phyloP scores from a whole-genome alignment of 768 basidiomycete genomes.

The Termitomyces sp. region DNA sequence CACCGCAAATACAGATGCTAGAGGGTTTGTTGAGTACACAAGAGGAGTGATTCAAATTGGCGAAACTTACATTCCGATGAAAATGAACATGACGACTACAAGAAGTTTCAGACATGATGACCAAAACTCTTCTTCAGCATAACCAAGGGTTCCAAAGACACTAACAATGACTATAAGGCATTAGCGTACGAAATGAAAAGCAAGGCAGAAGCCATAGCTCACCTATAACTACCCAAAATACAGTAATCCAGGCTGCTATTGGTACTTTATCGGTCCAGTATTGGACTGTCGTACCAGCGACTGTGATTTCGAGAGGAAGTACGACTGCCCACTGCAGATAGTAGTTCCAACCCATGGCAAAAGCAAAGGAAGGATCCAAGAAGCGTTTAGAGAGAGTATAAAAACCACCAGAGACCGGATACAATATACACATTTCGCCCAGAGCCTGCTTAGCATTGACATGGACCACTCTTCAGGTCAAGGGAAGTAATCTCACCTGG shows the following conservation, averaged over 20 bases:
- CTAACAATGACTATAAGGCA: constrained; percentile 30
- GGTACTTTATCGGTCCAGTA: constrained; percentile 40
- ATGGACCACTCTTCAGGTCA: neutral
- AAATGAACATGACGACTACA: constrained; percentile 43
- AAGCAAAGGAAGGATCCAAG: constrained; percentile 45
- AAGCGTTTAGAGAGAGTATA: constrained; percentile 45
- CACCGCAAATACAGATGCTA: constrained; percentile 40
- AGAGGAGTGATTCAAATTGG: neutral
- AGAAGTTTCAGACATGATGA: constrained; percentile 46
- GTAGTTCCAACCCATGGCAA: constrained; percentile 52
- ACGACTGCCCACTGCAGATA: constrained; percentile 44
- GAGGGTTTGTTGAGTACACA: neutral
- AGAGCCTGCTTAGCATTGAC: constrained; percentile 30
- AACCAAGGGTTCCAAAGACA: constrained; percentile 44
- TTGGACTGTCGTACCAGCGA: constrained; percentile 41
- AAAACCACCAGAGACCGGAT: constrained; percentile 48
- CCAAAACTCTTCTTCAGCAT: constrained; percentile 49
- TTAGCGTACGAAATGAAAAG: neutral
- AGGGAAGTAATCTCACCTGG: constrained; percentile 26
- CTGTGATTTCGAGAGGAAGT: constrained; percentile 43
- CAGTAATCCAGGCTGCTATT: constrained; percentile 42
- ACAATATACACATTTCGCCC: constrained; percentile 48
- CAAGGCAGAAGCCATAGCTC: neutral
- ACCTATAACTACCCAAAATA: constrained; percentile 42
- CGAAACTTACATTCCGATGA: constrained; percentile 38